These are phyloP conservation scores for Medicago truncatula DNA, from an alignment of 306 rosid genomes.

Conservation along the genomic window MtrunA17r5.0-ANR NC_053048.1:12264001-12264500, in stretches of 20 bases:
- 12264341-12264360: conserved; percentile 53
- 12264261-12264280: conserved; percentile 33
- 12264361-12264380: conserved; percentile 94
- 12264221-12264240: neutral
- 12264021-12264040: neutral
- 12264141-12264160: neutral
- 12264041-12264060: neutral
- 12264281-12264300: conserved; percentile 92
- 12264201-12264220: neutral
- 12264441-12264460: neutral
- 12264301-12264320: conserved; percentile 83
- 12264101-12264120: neutral
- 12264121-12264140: neutral
- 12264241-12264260: conserved; percentile 6
- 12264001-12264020: neutral
- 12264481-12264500: neutral
- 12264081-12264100: neutral
- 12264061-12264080: neutral
- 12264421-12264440: neutral
- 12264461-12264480: conserved; percentile 1
- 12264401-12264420: conserved; percentile 63
- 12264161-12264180: neutral
- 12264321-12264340: conserved; percentile 83
- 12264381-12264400: conserved; percentile 88
- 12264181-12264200: neutral